Conservation (phyloP, 768 basidiomycete species). For the Obba rivulosa region DNA sequence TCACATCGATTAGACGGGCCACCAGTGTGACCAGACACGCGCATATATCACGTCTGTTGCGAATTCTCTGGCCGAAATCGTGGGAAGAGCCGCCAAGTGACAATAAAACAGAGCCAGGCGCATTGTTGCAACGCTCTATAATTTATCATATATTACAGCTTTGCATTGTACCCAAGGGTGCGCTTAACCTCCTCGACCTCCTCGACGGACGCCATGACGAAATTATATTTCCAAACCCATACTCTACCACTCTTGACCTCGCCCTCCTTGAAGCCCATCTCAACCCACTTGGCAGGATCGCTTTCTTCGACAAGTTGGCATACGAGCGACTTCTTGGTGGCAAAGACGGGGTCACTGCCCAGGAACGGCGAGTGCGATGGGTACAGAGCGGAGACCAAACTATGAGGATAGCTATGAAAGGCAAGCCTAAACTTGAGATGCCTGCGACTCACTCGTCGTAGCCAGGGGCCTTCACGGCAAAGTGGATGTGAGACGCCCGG, state of each 20-base stretch:
- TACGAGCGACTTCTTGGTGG: conserved; percentile 30
- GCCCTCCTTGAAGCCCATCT: conserved; percentile 25
- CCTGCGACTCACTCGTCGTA: conserved; percentile 25
- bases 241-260: conserved; percentile 27
- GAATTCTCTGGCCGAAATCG: too few relatives aligned
- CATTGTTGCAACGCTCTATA: neutral
- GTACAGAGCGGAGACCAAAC: conserved; percentile 29
- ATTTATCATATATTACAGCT: conserved; percentile 2
- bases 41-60: too few relatives aligned
- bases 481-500: conserved; percentile 30
- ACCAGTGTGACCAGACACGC: too few relatives aligned
- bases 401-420: neutral
- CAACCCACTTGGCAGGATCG: conserved; percentile 22
- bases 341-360: conserved; percentile 31
- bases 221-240: conserved; percentile 28
- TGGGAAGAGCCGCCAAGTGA: too few relatives aligned
- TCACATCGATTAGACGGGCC: too few relatives aligned
- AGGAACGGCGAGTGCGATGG: conserved; percentile 31
- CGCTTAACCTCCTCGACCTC: conserved; percentile 24
- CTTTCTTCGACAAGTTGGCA: conserved; percentile 22
- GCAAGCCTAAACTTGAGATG: neutral
- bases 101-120: too few relatives aligned
- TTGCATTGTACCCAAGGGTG: conserved; percentile 7
- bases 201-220: conserved; percentile 24
- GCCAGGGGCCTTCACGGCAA: conserved; percentile 27